Percentiles rank a stretch among this genome's conserved stretches.
Evolutionary conservation across 768 basidiomycete species (phyloP).

Genomic region (Mrakia blollopis): DNA sequence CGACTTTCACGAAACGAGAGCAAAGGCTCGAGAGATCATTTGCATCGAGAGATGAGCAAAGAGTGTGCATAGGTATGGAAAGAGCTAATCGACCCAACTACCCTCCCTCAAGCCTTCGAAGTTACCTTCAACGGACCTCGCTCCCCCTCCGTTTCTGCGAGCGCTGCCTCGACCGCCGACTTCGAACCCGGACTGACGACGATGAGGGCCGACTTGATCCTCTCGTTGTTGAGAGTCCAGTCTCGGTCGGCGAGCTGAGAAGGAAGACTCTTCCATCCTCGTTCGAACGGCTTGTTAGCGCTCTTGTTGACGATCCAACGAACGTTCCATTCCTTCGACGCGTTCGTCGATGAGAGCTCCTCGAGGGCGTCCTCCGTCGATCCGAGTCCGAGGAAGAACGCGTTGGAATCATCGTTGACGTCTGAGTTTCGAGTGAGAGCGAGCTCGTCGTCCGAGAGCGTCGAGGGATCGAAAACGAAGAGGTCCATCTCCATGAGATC

Average conservation of each 20-base stretch:
- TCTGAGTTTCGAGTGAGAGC: background rate
- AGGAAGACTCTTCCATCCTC: background rate
- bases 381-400: background rate
- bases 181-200: background rate
- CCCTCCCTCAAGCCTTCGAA: no score
- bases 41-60: no score
- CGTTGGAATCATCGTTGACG: background rate
- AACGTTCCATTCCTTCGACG: background rate
- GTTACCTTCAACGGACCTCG: no score
- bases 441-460: background rate
- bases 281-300: no score
- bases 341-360: background rate
- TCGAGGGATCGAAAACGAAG: background rate
- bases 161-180: no score
- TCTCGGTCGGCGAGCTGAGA: background rate
- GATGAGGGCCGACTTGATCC: constrained; percentile 8
- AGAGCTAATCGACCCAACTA: no score
- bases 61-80: no score
- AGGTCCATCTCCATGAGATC: no score
- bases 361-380: background rate
- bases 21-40: no score
- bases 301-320: background rate
- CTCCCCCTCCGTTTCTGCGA: no score
- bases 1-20: no score
- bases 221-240: background rate